Conservation (phyloP, 345 rosid species). For the Stellera chamaejasme region DNA sequence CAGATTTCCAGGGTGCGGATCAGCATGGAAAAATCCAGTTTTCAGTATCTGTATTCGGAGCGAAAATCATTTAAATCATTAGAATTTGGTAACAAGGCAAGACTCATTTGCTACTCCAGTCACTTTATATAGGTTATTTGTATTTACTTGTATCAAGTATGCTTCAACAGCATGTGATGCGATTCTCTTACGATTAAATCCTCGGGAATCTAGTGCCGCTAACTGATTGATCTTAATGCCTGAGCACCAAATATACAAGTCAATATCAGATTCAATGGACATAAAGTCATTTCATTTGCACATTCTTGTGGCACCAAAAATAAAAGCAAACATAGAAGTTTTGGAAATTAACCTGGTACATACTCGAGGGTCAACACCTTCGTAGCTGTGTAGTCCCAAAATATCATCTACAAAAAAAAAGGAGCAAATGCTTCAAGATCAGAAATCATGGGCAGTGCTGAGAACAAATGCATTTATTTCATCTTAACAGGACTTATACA, state of each 20-base stretch:
- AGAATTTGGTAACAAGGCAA: not conserved
- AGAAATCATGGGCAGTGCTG: too few relatives aligned
- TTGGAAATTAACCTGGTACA: conserved; percentile 67
- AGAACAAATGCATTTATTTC: too few relatives aligned
- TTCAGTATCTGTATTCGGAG: conserved; percentile 50
- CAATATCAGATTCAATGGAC: conserved; percentile 1
- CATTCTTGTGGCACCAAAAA: conserved; percentile 1
- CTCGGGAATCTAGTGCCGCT: conserved; percentile 49
- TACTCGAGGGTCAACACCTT: conserved; percentile 97
- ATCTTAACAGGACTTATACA: too few relatives aligned
- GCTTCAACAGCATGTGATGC: conserved; percentile 88
- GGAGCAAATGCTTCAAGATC: not conserved
- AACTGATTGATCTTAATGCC: conserved; percentile 73
- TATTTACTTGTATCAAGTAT: conserved; percentile 82
- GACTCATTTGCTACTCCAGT: not conserved
- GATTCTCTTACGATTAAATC: conserved; percentile 59
- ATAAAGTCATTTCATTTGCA: not conserved
- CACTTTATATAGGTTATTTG: conserved; percentile 2
- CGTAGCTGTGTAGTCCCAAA: conserved; percentile 85
- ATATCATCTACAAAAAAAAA: conserved; percentile 51
- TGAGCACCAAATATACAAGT: conserved; percentile 17
- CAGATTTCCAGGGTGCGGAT: conserved; percentile 98
- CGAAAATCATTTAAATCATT: conserved; percentile 7
- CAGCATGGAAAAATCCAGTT: conserved; percentile 98
- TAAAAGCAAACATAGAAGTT: conserved; percentile 13